Base-by-base conservation (phyloP, 352 stramenopile genomes). In the Elongisporangium senticosum region DNA sequence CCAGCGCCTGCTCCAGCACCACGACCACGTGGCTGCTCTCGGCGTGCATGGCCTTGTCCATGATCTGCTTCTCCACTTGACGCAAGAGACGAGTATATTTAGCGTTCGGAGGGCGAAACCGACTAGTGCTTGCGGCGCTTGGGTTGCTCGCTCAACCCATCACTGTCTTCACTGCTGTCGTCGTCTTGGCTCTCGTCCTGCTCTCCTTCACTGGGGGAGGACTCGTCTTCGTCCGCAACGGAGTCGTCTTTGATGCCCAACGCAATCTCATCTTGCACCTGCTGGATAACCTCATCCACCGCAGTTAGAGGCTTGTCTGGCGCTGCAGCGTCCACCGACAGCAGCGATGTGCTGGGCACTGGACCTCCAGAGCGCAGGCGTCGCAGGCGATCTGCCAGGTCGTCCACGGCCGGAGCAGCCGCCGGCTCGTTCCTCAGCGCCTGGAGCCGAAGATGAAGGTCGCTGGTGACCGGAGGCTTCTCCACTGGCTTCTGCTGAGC, bases 241-340 rank as follows among this genome's bases (percentile, higher is more conserved):
- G 64, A 56, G 20, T 73, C 74, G 24, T 85, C 75, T 2, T 54
- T 40, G 21, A 89, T 71, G 23, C 77, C 76, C 14, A 90, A 57
- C 7, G 68, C 67, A 22, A 89, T 68, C 51, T 90, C 81, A 22
- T 90, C 81, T 49, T 74, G 67, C 28, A 73, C 77, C 53, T 87
- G 77, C 51, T 77, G 74, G 55, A 90, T 76, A 55, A 90, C 75
- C 17, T 65, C 61, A 22, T 81, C 69, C 37, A 76, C 72, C 0
- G 63, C 55, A 26, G 49, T 69, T 51, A 71, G 69, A 24, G 50
- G 39, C 0, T 59, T 59, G 15, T 52, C 19, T 15, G 5, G 15
- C n/a, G 7, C 7, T 19, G 20, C 17, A 3, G 33, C 40, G 23
- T 26, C 49, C 17, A 28, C 23, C 13, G 26, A 47, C 8, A 21